Conservation (phyloP, 2,329 filamentous ascomycete species). For the Bisporella sp. region DNA sequence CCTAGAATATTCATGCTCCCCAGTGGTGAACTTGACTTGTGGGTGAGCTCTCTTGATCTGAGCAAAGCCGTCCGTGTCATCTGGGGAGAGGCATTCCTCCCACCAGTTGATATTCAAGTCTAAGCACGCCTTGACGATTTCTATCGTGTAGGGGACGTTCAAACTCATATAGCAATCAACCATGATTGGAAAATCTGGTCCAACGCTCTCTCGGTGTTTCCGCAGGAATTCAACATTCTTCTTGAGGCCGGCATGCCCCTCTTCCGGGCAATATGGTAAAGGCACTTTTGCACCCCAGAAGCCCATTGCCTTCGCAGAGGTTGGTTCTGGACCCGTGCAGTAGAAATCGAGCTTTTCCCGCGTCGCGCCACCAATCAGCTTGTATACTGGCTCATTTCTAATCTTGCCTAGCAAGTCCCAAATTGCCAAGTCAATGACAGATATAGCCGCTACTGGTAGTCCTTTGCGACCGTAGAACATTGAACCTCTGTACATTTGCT, state of each 20-base stretch:
- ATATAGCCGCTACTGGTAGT: constrained; percentile 83
- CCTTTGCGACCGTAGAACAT: constrained; percentile 98
- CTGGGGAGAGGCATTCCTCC: constrained; percentile 88
- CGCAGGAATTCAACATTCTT: constrained; percentile 89
- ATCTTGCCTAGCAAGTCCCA: constrained; percentile 93
- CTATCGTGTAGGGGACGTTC: constrained; percentile 87
- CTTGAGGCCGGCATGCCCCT: constrained; percentile 71
- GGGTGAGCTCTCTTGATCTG: constrained; percentile 88
- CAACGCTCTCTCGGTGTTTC: constrained; percentile 76
- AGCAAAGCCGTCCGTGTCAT: constrained; percentile 86
- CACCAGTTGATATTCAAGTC: constrained; percentile 93
- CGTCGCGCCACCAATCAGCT: constrained; percentile 86
- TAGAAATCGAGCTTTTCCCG: constrained; percentile 82
- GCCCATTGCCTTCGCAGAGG: constrained; percentile 74
- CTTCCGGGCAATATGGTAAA: constrained; percentile 81
- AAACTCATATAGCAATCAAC: constrained; percentile 98
- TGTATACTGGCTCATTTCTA: constrained; percentile 88
- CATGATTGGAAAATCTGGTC: constrained; percentile 86
- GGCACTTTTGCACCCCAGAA: constrained; percentile 90
- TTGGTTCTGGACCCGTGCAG: constrained; percentile 84
- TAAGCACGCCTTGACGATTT: constrained; percentile 76
- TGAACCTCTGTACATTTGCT: constrained; percentile 92
- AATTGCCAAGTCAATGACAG: constrained; percentile 84
- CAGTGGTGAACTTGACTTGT: constrained; percentile 87
- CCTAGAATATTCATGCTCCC: constrained; percentile 90